These are phyloP conservation scores for Suillus alpinus DNA, from an alignment of 768 basidiomycete genomes.

Conservation along the genomic window DNA sequence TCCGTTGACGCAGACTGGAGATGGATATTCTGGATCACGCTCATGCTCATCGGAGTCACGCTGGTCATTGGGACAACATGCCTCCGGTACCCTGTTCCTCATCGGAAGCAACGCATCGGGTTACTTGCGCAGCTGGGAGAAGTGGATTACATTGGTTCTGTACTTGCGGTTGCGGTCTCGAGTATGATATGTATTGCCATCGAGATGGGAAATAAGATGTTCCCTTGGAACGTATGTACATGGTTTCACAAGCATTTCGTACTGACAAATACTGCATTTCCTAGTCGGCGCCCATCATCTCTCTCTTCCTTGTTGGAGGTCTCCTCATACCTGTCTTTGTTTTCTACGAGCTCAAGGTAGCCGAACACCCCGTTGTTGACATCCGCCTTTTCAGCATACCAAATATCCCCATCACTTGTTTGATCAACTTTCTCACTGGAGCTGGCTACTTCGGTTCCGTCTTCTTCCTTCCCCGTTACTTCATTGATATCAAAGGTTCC, in stretches of 20 bases:
- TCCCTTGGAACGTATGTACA: conserved; percentile 31
- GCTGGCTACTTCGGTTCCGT: conserved; percentile 37
- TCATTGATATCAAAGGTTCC: conserved; percentile 35
- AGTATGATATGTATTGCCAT: conserved; percentile 36
- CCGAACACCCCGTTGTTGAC: conserved; percentile 33
- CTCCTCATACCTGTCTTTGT: conserved; percentile 33
- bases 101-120: conserved; percentile 28
- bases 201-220: conserved; percentile 37
- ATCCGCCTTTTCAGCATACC: conserved; percentile 31
- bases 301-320: conserved; percentile 26
- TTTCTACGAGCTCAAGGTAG: conserved; percentile 32
- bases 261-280: neutral
- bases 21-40: conserved; percentile 46
- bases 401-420: conserved; percentile 33
- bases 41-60: conserved; percentile 32
- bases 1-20: conserved; percentile 43
- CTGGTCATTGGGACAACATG: conserved; percentile 23
- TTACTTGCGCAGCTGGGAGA: conserved; percentile 32
- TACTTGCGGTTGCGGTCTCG: conserved; percentile 31
- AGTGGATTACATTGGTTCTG: conserved; percentile 31
- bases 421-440: conserved; percentile 37
- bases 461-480: conserved; percentile 38
- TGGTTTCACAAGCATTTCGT: neutral
- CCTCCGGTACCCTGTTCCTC: conserved; percentile 32
- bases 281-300: conserved; percentile 29